Evolutionary conservation across 208 protist genomes (phyloP).

Genomic region (Wallacemonas collosoma): DNA sequence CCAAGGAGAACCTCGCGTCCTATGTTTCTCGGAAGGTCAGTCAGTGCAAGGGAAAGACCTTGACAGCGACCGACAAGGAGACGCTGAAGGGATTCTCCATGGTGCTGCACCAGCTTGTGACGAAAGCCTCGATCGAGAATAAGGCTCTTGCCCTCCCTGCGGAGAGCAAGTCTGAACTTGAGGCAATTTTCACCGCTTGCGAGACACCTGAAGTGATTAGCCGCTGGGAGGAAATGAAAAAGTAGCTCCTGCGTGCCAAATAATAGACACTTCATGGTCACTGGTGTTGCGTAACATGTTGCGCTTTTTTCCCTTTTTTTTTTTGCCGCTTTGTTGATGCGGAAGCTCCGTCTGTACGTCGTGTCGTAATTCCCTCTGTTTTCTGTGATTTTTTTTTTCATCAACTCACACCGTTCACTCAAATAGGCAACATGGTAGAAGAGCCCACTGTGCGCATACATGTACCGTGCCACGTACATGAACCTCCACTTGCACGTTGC

Average conservation of each 20-base stretch:
- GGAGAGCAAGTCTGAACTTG: conserved; percentile 43
- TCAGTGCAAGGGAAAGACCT: conserved; percentile 46
- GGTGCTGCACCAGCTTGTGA: conserved; percentile 63
- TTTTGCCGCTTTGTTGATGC: not conserved
- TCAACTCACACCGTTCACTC: not conserved
- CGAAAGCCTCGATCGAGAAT: conserved; percentile 62
- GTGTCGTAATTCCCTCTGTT: not conserved
- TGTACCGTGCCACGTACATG: too few relatives aligned
- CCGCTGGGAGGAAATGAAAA: conserved; percentile 73
- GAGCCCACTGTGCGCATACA: too few relatives aligned
- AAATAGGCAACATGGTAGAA: too few relatives aligned
- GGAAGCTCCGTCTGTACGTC: not conserved
- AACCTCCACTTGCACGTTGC: too few relatives aligned
- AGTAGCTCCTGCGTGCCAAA: conserved; percentile 8
- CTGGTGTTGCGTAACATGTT: too few relatives aligned
- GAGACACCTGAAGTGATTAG: conserved; percentile 46
- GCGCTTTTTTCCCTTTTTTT: not conserved
- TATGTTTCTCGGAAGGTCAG: conserved; percentile 47
- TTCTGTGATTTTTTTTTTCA: conserved; percentile 17
- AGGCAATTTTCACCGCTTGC: conserved; percentile 44
- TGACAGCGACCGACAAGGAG: conserved; percentile 36
- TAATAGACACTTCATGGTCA: too few relatives aligned
- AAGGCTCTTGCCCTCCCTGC: conserved; percentile 70
- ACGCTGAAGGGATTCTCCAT: conserved; percentile 48
- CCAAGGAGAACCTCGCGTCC: conserved; percentile 57